A percentile compares a stretch with the other conserved stretches of the same genome.
Conservation (phyloP, 352 stramenopile genomes). For the Peronosclerospora sorghi region DNA sequence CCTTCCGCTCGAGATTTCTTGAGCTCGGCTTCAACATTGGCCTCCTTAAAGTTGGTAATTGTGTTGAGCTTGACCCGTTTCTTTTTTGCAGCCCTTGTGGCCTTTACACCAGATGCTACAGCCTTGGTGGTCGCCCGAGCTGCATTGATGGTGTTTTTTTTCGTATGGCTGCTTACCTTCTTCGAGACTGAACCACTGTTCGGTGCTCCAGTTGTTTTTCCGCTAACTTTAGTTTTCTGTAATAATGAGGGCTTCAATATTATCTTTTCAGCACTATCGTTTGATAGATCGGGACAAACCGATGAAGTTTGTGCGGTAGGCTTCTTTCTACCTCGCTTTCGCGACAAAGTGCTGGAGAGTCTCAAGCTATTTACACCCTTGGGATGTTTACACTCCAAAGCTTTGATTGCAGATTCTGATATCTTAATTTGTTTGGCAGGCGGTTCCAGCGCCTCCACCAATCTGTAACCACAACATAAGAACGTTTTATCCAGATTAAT, state of each 20-base stretch:
- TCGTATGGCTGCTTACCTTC: slow-evolving; percentile 5
- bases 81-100: slow-evolving; percentile 3
- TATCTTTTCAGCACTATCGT: slow-evolving; percentile 3
- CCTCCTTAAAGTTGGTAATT: slow-evolving; percentile 9
- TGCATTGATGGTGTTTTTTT: slow-evolving; percentile 5
- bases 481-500: background rate
- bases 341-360: background rate
- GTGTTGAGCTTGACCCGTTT: slow-evolving; percentile 5
- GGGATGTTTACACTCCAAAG: slow-evolving; percentile 11
- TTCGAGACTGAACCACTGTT: slow-evolving; percentile 2
- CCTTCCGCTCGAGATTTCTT: slow-evolving; percentile 15
- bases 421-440: slow-evolving; percentile 32
- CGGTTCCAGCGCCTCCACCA: slow-evolving; percentile 18
- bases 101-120: slow-evolving; percentile 1
- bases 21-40: slow-evolving; percentile 5
- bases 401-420: slow-evolving; percentile 20
- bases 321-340: background rate
- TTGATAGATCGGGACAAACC: slow-evolving; percentile 2
- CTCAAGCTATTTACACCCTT: slow-evolving; percentile 2
- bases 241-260: slow-evolving; percentile 7
- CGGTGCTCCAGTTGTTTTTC: slow-evolving; percentile 2
- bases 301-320: slow-evolving; percentile 7
- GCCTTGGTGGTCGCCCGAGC: slow-evolving; percentile 1
- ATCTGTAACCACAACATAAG: slow-evolving; percentile 6
- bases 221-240: slow-evolving; percentile 8